Base-by-base conservation (phyloP, 2,329 filamentous ascomycete genomes). In the Calonectria naviculata region DNA sequence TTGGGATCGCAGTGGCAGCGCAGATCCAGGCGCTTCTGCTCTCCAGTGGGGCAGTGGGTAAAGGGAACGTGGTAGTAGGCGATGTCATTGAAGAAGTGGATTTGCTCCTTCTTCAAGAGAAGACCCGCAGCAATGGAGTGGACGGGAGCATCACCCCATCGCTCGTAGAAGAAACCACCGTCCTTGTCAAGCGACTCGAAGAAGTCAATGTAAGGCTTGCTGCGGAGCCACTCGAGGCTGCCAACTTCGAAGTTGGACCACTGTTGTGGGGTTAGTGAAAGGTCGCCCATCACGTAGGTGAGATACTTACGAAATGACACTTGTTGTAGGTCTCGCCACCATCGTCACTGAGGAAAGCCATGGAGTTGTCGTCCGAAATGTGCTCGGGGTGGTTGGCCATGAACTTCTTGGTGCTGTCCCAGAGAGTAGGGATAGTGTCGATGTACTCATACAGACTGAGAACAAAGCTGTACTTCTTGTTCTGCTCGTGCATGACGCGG, bases 241-340 rank as follows among this genome's bases (percentile, higher is more conserved):
- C 96, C 97, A 77, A 99, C 93, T 84, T 99, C 97, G 78, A 99
- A 99, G 88, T 99, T 99, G 80, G 96, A 98, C 97, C 97, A 99
- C 94, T 96, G 71, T 76, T 84, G 17, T 79, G 82, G 74, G 66
- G 63, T 17, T 56, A 47, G 36, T 19, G 4, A 8, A 26, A 10
- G 5, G 34, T 26, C 28, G 13, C 15, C 5, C 5, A 17, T 36
- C 24, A 36, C 12, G 49, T 26, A 13, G 31, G 12, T 21, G 34
- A 42, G 26, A 41, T 46, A 89, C 93, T 84, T 89, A 96, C 94
- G 83, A 99, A 98, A 83, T 99, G 97, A 87, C 97, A 99, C 83
- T 95, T 92, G 87, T 98, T 99, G 87, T 98, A 99, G 8, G 90
- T 95, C 71, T 97, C 92, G 71, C 97, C 97, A 65, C 91, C 92